A percentile compares a stretch with the other conserved stretches of the same genome.
Evolutionary conservation across 75 land plant genomes (phyloP).

Genomic region (Selaginella tamariscina): DNA sequence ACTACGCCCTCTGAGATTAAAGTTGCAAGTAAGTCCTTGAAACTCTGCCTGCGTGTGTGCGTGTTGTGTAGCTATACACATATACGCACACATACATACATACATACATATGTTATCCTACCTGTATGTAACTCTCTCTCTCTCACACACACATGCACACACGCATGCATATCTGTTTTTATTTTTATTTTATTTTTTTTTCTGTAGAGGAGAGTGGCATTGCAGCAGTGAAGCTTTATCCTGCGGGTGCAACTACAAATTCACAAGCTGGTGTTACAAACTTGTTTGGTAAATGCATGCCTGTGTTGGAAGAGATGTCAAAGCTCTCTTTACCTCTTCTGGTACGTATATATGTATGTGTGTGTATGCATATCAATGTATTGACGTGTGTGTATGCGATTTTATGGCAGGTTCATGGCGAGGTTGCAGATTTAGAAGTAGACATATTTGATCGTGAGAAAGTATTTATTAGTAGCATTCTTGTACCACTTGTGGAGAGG

Average conservation of each 20-base stretch:
- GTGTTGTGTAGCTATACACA: no score
- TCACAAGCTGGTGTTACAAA: conserved; percentile 98
- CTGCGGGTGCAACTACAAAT: conserved; percentile 99
- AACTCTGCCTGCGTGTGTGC: no score
- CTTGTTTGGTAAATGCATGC: conserved; percentile 83
- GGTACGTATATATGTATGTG: conserved; percentile 31
- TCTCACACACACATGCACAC: no score
- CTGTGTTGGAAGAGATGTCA: conserved; percentile 80
- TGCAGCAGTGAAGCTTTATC: conserved; percentile 78
- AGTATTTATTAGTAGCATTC: conserved; percentile 62
- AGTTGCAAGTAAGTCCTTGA: conserved; percentile 65
- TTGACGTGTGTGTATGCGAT: not conserved
- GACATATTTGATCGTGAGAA: conserved; percentile 91
- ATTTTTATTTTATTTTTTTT: not conserved
- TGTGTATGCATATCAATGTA: no score
- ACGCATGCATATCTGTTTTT: no score
- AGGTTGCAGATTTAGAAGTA: conserved; percentile 45
- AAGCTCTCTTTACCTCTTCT: conserved; percentile 71
- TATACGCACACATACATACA: no score
- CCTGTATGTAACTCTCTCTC: no score
- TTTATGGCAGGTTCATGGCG: conserved; percentile 53
- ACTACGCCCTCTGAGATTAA: conserved; percentile 65
- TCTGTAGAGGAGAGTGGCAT: conserved; percentile 59
- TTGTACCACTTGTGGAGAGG: conserved; percentile 47
- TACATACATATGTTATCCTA: no score